phyloP scores from a whole-genome alignment of 768 basidiomycete species.

The Panellus pusillus region DNA sequence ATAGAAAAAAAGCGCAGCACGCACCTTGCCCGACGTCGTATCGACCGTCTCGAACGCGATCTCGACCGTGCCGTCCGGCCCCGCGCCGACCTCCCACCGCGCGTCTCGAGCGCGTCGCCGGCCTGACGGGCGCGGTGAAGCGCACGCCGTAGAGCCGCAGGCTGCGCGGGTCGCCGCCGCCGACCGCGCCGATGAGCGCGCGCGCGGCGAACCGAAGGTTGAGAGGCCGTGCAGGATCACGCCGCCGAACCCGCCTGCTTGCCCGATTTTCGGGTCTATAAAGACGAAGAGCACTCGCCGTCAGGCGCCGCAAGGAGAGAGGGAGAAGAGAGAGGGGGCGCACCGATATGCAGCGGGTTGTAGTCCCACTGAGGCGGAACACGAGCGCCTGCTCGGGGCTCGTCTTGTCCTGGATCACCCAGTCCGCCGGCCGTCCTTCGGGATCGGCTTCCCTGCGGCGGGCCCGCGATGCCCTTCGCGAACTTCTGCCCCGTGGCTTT shows the following conservation, averaged over 20 bases:
- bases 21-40: conserved; percentile 57
- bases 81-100: conserved; percentile 73
- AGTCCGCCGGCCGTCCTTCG: conserved; percentile 62
- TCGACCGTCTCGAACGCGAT: conserved; percentile 65
- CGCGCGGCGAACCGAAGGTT: conserved; percentile 83
- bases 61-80: conserved; percentile 58
- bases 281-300: neutral
- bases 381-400: conserved; percentile 65
- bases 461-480: conserved; percentile 58
- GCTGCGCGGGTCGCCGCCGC: conserved; percentile 56
- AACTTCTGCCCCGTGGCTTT: conserved; percentile 64
- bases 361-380: conserved; percentile 77
- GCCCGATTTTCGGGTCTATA: conserved; percentile 72
- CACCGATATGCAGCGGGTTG: conserved; percentile 76
- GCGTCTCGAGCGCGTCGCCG: conserved; percentile 77
- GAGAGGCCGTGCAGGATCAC: conserved; percentile 85
- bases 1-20: neutral
- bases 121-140: conserved; percentile 83
- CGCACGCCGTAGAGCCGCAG: conserved; percentile 70
- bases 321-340: conserved; percentile 10
- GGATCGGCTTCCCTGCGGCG: conserved; percentile 60
- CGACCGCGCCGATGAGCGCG: conserved; percentile 65
- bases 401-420: conserved; percentile 61
- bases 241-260: conserved; percentile 75
- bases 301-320: neutral